Evolutionary conservation across 495 filamentous ascomycete species (phyloP).

Genomic region (Penicillium robsamsonii): DNA sequence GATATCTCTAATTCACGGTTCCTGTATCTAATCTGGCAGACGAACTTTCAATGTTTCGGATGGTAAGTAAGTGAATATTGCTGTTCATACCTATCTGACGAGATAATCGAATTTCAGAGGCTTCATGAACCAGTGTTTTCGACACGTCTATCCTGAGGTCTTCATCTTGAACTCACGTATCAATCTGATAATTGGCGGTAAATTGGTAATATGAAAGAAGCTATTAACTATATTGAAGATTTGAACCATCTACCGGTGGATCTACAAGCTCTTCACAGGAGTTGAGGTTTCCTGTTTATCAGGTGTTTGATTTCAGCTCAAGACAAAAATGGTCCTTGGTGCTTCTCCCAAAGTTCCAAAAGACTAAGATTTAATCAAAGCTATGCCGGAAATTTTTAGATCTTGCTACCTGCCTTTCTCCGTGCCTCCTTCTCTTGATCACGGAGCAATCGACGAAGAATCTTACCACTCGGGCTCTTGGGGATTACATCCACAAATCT

Average conservation of each 20-base stretch:
- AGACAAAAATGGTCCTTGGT: background rate
- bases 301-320: background rate
- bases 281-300: background rate
- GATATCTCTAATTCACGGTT: background rate
- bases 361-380: background rate
- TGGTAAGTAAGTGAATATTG: too few relatives aligned
- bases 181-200: background rate
- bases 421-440: slow-evolving; percentile 74
- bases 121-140: background rate
- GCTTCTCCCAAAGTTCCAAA: background rate
- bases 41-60: too few relatives aligned
- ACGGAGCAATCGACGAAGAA: slow-evolving; percentile 73
- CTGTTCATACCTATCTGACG: background rate
- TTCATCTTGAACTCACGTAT: background rate
- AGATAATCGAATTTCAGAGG: background rate
- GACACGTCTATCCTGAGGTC: too few relatives aligned
- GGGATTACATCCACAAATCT: slow-evolving; percentile 75
- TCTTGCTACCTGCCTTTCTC: slow-evolving; percentile 58
- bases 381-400: slow-evolving; percentile 30
- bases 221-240: background rate
- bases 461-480: slow-evolving; percentile 93
- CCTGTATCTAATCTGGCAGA: background rate
- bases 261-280: background rate
- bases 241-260: background rate
- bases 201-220: background rate